Base-by-base conservation (phyloP, 75 land plant genomes). In the Sequoia sempervirens region DNA sequence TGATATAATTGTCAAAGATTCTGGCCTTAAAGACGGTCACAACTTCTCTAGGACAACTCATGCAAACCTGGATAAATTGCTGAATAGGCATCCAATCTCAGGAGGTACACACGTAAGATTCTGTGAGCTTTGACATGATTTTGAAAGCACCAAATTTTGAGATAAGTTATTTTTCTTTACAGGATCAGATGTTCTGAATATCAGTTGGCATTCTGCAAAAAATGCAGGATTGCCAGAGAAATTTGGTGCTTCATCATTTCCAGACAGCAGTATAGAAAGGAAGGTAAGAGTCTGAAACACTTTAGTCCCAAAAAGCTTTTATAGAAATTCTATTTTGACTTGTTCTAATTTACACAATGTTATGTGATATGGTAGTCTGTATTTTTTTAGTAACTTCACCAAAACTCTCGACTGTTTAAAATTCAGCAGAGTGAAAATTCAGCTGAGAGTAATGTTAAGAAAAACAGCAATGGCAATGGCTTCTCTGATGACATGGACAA, bases 401-500 rank as follows among this genome's bases (percentile, higher is more conserved):
- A 45, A 45, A 43, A 78, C 52, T 78, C 30, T 45, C 30, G n/a
- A 78, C 47, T 78, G 80, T 45, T 78, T 26, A 78, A 78, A 78
- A 43, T 30, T 78, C 46, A 11, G 12, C 50, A 45, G 52, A 78
- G 50, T 40, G 80, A 45, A 78, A 78, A 78, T 26, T 46, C 23
- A 45, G 30, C 30, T 45, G 15, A 45, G 47, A 23, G 50, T 38
- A 40, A 78, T 78, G 50, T 45, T 78, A 45, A 78, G 12, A 78
- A 20, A n/a, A 78, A 78, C n/a, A 30, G 9, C 47, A 43, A 15
- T 45, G n/a, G 30, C 28, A 40, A 43, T n/a, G 50, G 46, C 30
- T 26, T n/a, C 43, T 13, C 28, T 78, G 88, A 83, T 79, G 89
- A 86, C 72, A 85, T 28, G 83, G 87, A 75, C 34, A 85, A 85